Base-by-base conservation (phyloP, 208 protist species). In the Lotmaria passim region DNA sequence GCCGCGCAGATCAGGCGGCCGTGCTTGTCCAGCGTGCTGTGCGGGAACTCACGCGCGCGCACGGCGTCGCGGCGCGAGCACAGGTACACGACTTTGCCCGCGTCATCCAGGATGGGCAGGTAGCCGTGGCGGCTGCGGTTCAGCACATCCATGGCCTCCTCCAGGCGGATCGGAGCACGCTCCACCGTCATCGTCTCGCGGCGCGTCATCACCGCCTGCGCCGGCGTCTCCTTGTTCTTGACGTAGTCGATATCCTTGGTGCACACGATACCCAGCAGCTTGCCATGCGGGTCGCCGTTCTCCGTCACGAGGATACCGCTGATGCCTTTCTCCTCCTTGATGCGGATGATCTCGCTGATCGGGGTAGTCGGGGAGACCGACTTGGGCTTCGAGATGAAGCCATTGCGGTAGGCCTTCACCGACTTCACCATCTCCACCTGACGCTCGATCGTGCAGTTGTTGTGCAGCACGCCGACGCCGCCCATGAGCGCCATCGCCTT, bases 241-340 rank as follows among this genome's bases (percentile, higher is more conserved):
- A 99, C 82, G 77, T 99, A 99, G 86, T 99, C 98, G 56, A 98
- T 94, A 74, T 99, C 98, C 71, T 98, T 97, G 21, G 86, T 87
- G 69, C 97, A 99, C 30, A 99, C 96, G 19, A 99, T 98, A 55
- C 98, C 98, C 21, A 99, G 74, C 10, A 99, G 84, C 80, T 98
- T 95, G 33, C 93, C 90, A 68, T 96, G 85, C 53, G 98, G 92
- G 59, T 88, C 75, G 48, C 98, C 98, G 55, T 82, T 90, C 38
- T 98, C 95, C 7, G 98, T 99, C 36, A 99, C 96, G 17, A 98
- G 92, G 70, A 99, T 98, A 52, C 98, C 98, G 33, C 92, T 96
- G 83, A 99, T 99, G 31, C 97, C 97, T 66, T 92, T 90, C 39
- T 86, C 85, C 26, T 81, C 70, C 67, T 98, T 99, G 69, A 98